Conservation (phyloP, 768 basidiomycete species). For the Leccinum ochraceum region DNA sequence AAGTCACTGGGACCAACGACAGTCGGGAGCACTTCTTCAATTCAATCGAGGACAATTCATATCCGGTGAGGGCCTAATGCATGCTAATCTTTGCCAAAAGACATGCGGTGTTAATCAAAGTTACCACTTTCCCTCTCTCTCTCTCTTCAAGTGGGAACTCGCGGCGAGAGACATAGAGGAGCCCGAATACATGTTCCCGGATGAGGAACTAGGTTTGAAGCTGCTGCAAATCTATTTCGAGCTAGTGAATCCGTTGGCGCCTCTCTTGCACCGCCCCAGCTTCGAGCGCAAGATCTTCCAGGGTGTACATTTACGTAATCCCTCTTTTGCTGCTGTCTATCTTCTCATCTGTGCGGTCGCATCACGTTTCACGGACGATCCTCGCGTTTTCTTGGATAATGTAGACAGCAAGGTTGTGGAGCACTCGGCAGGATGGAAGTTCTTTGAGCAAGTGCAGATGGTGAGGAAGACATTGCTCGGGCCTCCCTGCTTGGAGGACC, state of each 20-base stretch:
- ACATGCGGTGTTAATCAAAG: not conserved
- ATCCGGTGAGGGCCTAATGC: constrained; percentile 29
- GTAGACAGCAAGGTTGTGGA: constrained; percentile 29
- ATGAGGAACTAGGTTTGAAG: constrained; percentile 45
- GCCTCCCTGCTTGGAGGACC: constrained; percentile 61
- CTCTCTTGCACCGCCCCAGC: constrained; percentile 71
- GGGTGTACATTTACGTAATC: constrained; percentile 50
- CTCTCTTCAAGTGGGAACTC: constrained; percentile 28
- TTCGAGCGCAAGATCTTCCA: constrained; percentile 55
- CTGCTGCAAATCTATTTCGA: constrained; percentile 70
- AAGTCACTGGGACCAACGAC: constrained; percentile 45
- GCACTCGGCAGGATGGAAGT: constrained; percentile 56
- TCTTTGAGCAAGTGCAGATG: constrained; percentile 53
- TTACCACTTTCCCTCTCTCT: not conserved
- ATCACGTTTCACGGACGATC: constrained; percentile 56
- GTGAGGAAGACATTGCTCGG: constrained; percentile 58
- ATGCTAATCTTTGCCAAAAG: not conserved
- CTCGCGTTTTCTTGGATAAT: constrained; percentile 45
- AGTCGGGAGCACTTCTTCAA: constrained; percentile 1
- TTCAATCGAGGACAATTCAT: not conserved
- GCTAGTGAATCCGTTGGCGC: constrained; percentile 54
- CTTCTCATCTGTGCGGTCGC: constrained; percentile 74
- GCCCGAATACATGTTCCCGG: constrained; percentile 47
- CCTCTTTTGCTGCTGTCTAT: constrained; percentile 57
- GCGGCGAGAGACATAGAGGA: constrained; percentile 21